Evolutionary conservation across 179 eudicot species (phyloP), one percentile per base, ranked within the genome.

Genomic region (Sideroxylon spinosum): DNA sequence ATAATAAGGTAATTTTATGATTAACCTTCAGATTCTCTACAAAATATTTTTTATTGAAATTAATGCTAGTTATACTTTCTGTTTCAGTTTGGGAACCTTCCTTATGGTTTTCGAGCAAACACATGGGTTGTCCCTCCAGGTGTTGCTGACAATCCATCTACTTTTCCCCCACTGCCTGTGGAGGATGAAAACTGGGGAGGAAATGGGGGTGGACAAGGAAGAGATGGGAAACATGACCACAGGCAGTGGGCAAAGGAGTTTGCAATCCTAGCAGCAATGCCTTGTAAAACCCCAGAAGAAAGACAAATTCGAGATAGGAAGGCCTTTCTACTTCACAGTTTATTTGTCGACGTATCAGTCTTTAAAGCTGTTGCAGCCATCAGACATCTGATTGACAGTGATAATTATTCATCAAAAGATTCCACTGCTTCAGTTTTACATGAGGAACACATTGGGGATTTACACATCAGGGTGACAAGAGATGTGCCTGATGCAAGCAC

Each of bases 121-220:
- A 91, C 96, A 25, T 93, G 96, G 96, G 90, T 89, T 70, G 93
- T 88, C 11, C 97, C 96, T 25, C 90, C 97, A 32, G 61, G 83
- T 73, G 91, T 87, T 78, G 85, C 90, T 20, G 94, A 91, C 78
- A 87, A 80, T 75, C 92, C 88, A 20, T 85, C 89, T 64, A 68
- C 81, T 62, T 91, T 91, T 49, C 92, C 94, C 29, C 88, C 92
- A 75, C 94, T 93, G 82, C 97, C 97, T 1, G 69, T 82, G 71
- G 97, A 93, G 84, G 96, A 93, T 80, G 91, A 87, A 75, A 93
- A 83, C 64, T 93, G 97, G 97, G 96, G 94, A 60, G 97, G 97
- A 76, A 88, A 84, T 85, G 97, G 97, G 17, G 97, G 97, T 75
- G 97, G 97, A 28, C 94, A 85, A 80, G 96, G 91, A 76, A 82